Evolutionary conservation across 805 yeast genomes (phyloP).

Genomic region (Nakazawaea wickerhamii): DNA sequence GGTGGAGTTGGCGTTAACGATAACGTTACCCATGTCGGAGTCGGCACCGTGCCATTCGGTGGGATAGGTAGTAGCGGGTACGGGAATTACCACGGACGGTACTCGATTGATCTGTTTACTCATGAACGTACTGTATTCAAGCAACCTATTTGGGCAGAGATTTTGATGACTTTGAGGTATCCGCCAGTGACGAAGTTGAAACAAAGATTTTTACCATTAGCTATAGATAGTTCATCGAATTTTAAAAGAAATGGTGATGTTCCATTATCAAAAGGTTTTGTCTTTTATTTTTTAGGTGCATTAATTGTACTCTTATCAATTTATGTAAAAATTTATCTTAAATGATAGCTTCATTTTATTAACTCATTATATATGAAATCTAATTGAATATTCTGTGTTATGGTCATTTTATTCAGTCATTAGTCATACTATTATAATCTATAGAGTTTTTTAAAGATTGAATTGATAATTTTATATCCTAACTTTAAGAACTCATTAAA

Average conservation of each 20-base stretch:
- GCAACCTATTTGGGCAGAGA: slow-evolving; percentile 64
- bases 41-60: slow-evolving; percentile 76
- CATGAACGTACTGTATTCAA: slow-evolving; percentile 65
- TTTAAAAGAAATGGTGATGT: slow-evolving; percentile 33
- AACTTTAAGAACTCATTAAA: too few species aligned
- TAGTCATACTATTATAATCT: too few species aligned
- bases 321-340: not conserved
- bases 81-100: slow-evolving; percentile 77
- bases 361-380: not conserved
- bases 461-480: too few species aligned
- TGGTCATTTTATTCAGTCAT: too few species aligned
- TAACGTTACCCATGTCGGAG: slow-evolving; percentile 62
- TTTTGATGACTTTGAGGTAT: slow-evolving; percentile 52
- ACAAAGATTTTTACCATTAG: slow-evolving; percentile 18
- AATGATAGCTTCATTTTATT: too few species aligned
- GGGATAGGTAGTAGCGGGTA: slow-evolving; percentile 83
- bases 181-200: slow-evolving; percentile 46
- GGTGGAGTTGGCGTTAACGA: slow-evolving; percentile 75
- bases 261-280: not conserved
- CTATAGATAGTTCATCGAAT: slow-evolving; percentile 27
- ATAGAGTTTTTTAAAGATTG: too few species aligned
- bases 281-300: not conserved
- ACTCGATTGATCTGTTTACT: slow-evolving; percentile 66
- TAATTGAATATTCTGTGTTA: not conserved
- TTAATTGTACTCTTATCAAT: not conserved